phyloP scores from a whole-genome alignment of 2,329 filamentous ascomycete genomes.

The Fusarium equiseti region DNA sequence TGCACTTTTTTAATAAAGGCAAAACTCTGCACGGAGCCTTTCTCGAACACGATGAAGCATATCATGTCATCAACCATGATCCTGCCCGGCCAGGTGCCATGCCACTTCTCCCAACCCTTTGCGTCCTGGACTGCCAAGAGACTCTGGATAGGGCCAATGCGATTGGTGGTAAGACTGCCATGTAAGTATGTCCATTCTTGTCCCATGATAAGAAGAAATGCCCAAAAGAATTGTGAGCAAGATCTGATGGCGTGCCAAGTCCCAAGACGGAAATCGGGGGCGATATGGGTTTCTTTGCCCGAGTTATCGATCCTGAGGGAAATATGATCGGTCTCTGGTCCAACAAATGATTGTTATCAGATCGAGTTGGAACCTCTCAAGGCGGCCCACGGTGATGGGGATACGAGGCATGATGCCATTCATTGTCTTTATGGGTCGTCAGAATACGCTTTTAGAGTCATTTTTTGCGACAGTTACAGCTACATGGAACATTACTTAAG shows the following conservation, averaged over 20 bases:
- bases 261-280: conserved; percentile 53
- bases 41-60: conserved; percentile 49
- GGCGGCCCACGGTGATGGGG: background rate
- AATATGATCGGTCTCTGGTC: conserved; percentile 55
- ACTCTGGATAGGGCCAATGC: conserved; percentile 48
- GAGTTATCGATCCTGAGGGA: conserved; percentile 55
- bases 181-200: conserved; percentile 49
- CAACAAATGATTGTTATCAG: conserved; percentile 40
- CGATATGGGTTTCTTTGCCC: conserved; percentile 52
- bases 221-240: conserved; percentile 2
- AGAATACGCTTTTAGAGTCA: background rate
- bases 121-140: conserved; percentile 51
- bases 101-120: conserved; percentile 52
- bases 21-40: conserved; percentile 53
- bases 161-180: conserved; percentile 51
- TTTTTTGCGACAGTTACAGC: background rate
- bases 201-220: conserved; percentile 1
- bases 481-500: background rate
- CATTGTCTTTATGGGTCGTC: background rate
- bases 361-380: background rate
- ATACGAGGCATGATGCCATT: background rate
- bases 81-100: conserved; percentile 43
- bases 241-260: conserved; percentile 35
- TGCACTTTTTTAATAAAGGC: conserved; percentile 53
- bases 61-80: conserved; percentile 47